Conservation (phyloP, 331 rosid species). For the Acacia concinna region DNA sequence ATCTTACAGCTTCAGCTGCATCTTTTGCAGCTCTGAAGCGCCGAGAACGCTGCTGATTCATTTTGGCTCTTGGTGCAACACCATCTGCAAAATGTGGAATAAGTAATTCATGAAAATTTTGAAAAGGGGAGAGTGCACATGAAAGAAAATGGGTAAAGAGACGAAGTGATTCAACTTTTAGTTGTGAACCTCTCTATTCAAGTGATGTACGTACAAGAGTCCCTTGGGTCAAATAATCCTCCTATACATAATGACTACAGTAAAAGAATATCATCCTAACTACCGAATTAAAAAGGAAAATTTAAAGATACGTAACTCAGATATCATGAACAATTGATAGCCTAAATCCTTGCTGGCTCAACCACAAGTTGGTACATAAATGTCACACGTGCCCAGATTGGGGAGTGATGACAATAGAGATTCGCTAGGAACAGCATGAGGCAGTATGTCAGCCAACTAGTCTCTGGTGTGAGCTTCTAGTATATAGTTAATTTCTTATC, state of each 20-base stretch:
- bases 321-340: not conserved
- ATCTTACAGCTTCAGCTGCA: slow-evolving; percentile 89
- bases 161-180: slow-evolving; percentile 5
- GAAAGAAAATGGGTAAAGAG: slow-evolving; percentile 14
- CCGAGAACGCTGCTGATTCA: slow-evolving; percentile 98
- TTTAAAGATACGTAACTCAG: not conserved
- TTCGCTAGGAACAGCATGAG: not conserved
- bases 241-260: not conserved
- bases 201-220: not conserved
- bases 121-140: slow-evolving; percentile 1
- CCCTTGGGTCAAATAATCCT: not conserved
- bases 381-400: not conserved
- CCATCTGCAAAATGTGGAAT: slow-evolving; percentile 59
- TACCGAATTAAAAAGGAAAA: not conserved
- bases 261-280: not conserved
- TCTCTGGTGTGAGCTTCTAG: not conserved
- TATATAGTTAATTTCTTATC: not conserved
- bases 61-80: slow-evolving; percentile 98
- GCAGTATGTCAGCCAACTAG: not conserved
- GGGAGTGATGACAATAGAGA: not conserved
- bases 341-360: not conserved
- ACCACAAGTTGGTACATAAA: not conserved
- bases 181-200: not conserved
- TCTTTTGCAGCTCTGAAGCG: slow-evolving; percentile 98
- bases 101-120: slow-evolving; percentile 3